phyloP scores from a whole-genome alignment of 257 asterid genomes.

The Salvia splendens region DNA sequence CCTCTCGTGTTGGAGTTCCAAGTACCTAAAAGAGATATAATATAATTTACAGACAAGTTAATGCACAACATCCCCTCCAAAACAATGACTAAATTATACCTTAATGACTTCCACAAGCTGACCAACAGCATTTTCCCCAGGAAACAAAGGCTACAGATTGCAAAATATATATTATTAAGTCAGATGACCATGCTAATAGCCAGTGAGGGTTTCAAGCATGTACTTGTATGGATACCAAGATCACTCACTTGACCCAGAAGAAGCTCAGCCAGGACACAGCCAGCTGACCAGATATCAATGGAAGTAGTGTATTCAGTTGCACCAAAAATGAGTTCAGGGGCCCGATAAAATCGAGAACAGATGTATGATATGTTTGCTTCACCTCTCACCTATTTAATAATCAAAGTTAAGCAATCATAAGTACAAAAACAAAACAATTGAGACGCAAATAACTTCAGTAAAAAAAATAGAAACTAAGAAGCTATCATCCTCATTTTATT shows the following conservation, averaged over 20 bases:
- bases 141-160: slow-evolving; percentile 85
- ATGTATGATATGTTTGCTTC: slow-evolving; percentile 95
- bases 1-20: slow-evolving; percentile 96
- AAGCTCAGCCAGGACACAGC: slow-evolving; percentile 94
- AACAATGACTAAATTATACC: slow-evolving; percentile 44
- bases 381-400: slow-evolving; percentile 63
- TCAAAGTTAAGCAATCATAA: neutral
- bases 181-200: slow-evolving; percentile 17
- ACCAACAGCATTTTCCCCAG: slow-evolving; percentile 95
- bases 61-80: slow-evolving; percentile 20
- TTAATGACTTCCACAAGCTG: slow-evolving; percentile 95
- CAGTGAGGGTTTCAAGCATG: slow-evolving; percentile 6
- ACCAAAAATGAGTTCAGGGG: slow-evolving; percentile 96
- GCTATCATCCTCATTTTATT: neutral
- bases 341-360: slow-evolving; percentile 95
- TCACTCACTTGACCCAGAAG: slow-evolving; percentile 82
- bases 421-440: slow-evolving; percentile 2
- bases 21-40: slow-evolving; percentile 63
- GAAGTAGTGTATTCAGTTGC: slow-evolving; percentile 92
- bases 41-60: slow-evolving; percentile 18
- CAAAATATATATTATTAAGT: slow-evolving; percentile 30
- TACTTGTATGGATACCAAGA: slow-evolving; percentile 11
- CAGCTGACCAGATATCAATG: slow-evolving; percentile 98
- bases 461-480: slow-evolving; percentile 8
- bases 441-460: slow-evolving; percentile 11